Percentiles rank a stretch among this genome's conserved stretches.
Conservation (phyloP, 2,329 filamentous ascomycete species). For the Fusarium agapanthi region DNA sequence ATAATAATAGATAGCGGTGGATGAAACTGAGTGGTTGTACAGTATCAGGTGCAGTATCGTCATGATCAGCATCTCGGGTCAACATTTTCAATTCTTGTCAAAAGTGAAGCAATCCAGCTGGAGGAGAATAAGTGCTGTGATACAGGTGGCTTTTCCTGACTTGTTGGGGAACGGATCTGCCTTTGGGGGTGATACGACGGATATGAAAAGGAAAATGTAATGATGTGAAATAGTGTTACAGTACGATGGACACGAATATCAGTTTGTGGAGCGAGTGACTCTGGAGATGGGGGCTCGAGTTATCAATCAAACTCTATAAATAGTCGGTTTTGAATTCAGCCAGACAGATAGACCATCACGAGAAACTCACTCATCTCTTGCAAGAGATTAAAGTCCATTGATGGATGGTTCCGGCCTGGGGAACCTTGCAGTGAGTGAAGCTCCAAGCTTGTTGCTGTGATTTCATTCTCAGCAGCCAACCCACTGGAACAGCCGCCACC, state of each 20-base stretch:
- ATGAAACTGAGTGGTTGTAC: conserved; percentile 8
- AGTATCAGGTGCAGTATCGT: conserved; percentile 21
- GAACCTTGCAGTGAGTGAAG: conserved; percentile 26
- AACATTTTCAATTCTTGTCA: conserved; percentile 30
- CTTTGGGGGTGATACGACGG: conserved; percentile 19
- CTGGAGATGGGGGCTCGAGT: conserved; percentile 4
- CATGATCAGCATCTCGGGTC: conserved; percentile 26
- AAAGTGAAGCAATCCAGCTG: conserved; percentile 9
- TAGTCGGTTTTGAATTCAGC: background rate
- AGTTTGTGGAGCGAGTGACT: background rate
- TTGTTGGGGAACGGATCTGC: conserved; percentile 22
- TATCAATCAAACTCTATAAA: conserved; percentile 15
- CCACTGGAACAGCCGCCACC: conserved; percentile 29
- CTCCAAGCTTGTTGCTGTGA: conserved; percentile 7
- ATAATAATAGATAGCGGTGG: background rate
- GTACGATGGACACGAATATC: background rate
- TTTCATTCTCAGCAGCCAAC: conserved; percentile 27
- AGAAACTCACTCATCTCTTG: background rate
- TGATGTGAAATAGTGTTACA: conserved; percentile 3
- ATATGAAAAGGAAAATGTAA: background rate
- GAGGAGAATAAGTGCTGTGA: background rate
- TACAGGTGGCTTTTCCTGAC: conserved; percentile 15
- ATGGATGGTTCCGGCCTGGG: conserved; percentile 5
- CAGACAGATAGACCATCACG: background rate
- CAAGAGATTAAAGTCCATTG: background rate